Evolutionary conservation across 2,329 filamentous ascomycete genomes (phyloP), one percentile per base, ranked within the genome.

Genomic region (Phyllachora maydis): DNA sequence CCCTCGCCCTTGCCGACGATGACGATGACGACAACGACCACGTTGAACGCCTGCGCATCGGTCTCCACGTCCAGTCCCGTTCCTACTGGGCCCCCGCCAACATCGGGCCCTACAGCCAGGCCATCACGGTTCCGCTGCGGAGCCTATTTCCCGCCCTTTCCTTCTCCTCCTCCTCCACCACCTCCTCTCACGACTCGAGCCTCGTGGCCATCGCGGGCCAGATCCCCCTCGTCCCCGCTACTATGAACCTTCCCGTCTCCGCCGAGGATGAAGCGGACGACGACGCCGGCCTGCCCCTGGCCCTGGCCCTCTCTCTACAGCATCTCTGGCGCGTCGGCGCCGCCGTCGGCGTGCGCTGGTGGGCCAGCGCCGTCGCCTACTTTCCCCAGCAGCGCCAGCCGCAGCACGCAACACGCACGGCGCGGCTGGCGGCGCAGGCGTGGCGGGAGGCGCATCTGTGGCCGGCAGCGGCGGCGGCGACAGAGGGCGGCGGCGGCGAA

Each of bases 41-140:
- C n/a, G n/a, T n/a, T n/a, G n/a, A 24, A 4, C 25, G 25, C n/a
- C 36, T 41, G 16, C 46, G 76, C 47, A 55, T 59, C 24, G 66
- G 65, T 0, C 59, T 95, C 2, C 88, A 98, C 43, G 83, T 98
- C 5, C 88, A 95, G 47, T 83, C 77, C 4, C 59, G 78, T 18
- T 91, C 81, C 8, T 95, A 95, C 55, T 98, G 88, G 88, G 88
- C 88, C 0, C 88, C 88, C 0, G 85, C 88, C 11, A 95, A 95
- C 40, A 95, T 98, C 25, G 88, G 88, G 0, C 88, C 88, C 0
- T 95, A 95, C 46, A 93, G 83, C 26, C 88, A 98, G 50, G 81
- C 82, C 4, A 68, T 88, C 23, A 56, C 62, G 3, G 49, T 66
- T 8, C 47, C 42, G 4, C 26, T 48, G 8, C 19, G 23, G 3